Evolutionary conservation across 1,284 basidiomycete species (phyloP).

Genomic region (Heliocybe sulcata): DNA sequence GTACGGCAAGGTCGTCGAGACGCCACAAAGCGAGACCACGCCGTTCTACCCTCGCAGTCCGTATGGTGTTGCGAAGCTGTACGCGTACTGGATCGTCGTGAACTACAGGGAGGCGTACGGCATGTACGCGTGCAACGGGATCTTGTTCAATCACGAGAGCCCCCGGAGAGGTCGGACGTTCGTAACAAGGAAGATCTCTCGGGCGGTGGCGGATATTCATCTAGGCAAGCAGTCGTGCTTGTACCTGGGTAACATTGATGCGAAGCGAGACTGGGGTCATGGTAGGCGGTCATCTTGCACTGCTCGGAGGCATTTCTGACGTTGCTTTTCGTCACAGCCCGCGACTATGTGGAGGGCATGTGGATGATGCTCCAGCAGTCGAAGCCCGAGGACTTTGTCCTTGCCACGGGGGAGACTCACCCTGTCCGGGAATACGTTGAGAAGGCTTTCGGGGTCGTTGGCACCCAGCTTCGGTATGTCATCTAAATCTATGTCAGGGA

Average conservation of each 20-base stretch:
- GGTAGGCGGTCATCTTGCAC: slow-evolving; percentile 32
- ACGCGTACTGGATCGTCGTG: slow-evolving; percentile 84
- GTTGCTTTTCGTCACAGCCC: slow-evolving; percentile 36
- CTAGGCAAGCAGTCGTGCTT: slow-evolving; percentile 81
- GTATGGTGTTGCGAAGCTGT: slow-evolving; percentile 88
- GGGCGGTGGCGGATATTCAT: slow-evolving; percentile 85
- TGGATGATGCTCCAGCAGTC: slow-evolving; percentile 91
- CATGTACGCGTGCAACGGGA: slow-evolving; percentile 89
- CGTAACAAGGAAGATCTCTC: slow-evolving; percentile 87
- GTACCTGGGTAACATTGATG: slow-evolving; percentile 88
- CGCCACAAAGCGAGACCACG: slow-evolving; percentile 86
- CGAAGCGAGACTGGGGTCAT: slow-evolving; percentile 92
- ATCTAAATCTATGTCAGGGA: too few species aligned
- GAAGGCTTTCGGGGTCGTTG: slow-evolving; percentile 69
- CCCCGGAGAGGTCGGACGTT: slow-evolving; percentile 88
- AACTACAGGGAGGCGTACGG: slow-evolving; percentile 91
- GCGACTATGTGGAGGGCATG: slow-evolving; percentile 91
- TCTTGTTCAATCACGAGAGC: slow-evolving; percentile 92
- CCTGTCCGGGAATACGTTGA: slow-evolving; percentile 86
- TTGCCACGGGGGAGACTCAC: slow-evolving; percentile 90
- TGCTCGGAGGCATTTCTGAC: not conserved
- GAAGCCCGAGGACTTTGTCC: slow-evolving; percentile 77
- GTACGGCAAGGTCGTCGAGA: slow-evolving; percentile 89
- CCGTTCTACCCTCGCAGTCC: slow-evolving; percentile 92
- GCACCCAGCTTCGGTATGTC: slow-evolving; percentile 55